Conservation (phyloP, 306 rosid genomes). For the Carpinus viminea region DNA sequence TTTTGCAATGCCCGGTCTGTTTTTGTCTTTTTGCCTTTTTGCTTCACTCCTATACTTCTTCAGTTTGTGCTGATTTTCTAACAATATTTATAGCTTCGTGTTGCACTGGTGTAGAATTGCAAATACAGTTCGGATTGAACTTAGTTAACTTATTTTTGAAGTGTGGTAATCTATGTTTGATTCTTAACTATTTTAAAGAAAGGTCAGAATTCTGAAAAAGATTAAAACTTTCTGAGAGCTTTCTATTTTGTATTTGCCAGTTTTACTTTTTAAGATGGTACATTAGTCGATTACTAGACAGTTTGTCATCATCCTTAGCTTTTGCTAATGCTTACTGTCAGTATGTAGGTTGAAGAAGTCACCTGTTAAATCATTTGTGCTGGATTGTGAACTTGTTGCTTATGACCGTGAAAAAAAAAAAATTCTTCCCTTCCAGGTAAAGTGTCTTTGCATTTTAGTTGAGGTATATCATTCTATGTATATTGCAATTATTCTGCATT, state of each 20-base stretch:
- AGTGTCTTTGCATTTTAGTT: conserved; percentile 10
- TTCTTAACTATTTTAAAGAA: not conserved
- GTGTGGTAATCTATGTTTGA: not conserved
- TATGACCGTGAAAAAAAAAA: conserved; percentile 62
- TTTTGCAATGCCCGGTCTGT: not conserved
- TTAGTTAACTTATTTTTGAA: not conserved
- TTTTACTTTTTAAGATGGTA: not conserved
- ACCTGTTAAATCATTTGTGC: conserved; percentile 72
- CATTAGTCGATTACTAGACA: not conserved
- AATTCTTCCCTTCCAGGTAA: conserved; percentile 90
- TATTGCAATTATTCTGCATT: not conserved
- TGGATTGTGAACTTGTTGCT: conserved; percentile 95
- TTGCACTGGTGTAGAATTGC: not conserved
- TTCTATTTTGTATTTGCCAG: not conserved
- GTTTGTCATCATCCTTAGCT: not conserved
- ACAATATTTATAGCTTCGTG: not conserved
- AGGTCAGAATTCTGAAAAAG: not conserved
- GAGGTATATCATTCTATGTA: conserved; percentile 4
- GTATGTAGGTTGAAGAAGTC: conserved; percentile 79
- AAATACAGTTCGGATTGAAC: not conserved
- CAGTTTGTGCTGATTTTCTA: not conserved
- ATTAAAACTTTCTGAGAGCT: not conserved
- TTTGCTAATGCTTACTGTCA: conserved; percentile 40
- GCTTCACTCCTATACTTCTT: not conserved
- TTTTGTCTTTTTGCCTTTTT: not conserved